Evolutionary conservation across 768 basidiomycete species (phyloP), one percentile per base, ranked within the genome.

Genomic region (Collybiopsis luxurians): DNA sequence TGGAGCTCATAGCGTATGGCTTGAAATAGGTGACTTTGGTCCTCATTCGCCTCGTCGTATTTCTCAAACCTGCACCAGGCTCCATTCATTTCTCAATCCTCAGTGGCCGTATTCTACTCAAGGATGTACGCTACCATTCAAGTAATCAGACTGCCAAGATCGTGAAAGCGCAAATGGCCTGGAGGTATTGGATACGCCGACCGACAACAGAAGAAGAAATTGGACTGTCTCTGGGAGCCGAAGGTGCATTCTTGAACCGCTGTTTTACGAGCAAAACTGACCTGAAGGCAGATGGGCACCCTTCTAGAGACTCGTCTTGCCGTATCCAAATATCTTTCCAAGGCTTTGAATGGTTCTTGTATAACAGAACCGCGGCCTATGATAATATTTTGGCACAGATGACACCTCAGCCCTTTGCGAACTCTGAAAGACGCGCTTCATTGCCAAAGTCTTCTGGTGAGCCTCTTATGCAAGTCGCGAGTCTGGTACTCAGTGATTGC

Each of bases 271-370:
- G n/a, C 31, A 13, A 34, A 34, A 34, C 13, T 34, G 30, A 17
- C 21, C 47, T 47, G 28, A 23, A 59, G 48, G 15, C 56, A 79
- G 76, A 69, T 40, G 73, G 77, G 61, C 66, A 67, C 44, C 63
- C 68, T 1, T 58, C 67, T 13, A 63, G 67, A 13, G 65, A 79
- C 23, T 76, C 82, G 56, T 83, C 88, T 13, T 96, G 93, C 64
- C 87, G 96, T 38, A 83, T 98, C 28, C 86, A 90, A 54, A 66
- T 95, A 27, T 85, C 85, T 6, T 63, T 91, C 2, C 84, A 95
- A 62, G 96, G 96, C 17, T 77, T 95, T 43, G 95, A 98, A 69
- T 95, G 92, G 87, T 92, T 92, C 68, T 64, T 98, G 40, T 97
- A 92, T 71, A 98, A 98, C 71, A 79, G 86, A 47, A 95, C 92